These are phyloP conservation scores for Ceratocystiopsis minuta DNA, from an alignment of 2,329 filamentous ascomycete species.

Conservation along the genomic window DNA sequence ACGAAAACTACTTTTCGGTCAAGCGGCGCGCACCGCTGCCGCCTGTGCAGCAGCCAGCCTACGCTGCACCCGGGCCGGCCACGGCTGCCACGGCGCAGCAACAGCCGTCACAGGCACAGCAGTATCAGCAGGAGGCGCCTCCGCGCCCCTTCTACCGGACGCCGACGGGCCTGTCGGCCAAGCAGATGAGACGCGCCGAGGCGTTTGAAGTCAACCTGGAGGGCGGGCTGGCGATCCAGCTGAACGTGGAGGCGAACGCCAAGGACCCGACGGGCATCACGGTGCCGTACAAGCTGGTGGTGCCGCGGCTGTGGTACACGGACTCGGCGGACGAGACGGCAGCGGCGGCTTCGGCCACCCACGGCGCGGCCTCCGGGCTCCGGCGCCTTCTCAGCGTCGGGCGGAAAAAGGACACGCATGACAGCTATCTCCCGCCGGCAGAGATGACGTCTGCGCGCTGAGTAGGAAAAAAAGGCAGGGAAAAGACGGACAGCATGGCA, in stretches of 20 bases:
- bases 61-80: no score
- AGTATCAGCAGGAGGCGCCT: constrained; percentile 7
- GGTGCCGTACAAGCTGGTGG: constrained; percentile 66
- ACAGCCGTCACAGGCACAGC: not conserved
- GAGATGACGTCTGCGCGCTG: not conserved
- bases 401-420: no score
- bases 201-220: constrained; percentile 54
- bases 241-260: constrained; percentile 79
- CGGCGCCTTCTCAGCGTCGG: constrained; percentile 24
- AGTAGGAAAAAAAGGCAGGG: no score
- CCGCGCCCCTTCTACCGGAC: constrained; percentile 41
- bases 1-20: constrained; percentile 39
- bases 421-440: not conserved
- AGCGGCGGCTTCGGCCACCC: constrained; percentile 12
- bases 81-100: constrained; percentile 6
- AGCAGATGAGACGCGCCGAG: constrained; percentile 36
- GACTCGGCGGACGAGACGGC: constrained; percentile 17
- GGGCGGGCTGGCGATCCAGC: constrained; percentile 65
- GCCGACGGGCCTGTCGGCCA: constrained; percentile 48
- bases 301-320: constrained; percentile 56
- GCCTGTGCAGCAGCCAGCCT: no score
- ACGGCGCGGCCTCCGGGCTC: constrained; percentile 13
- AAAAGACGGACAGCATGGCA: no score
- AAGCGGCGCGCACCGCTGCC: constrained; percentile 13
- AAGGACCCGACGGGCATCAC: constrained; percentile 79